Evolutionary conservation across 805 yeast species (phyloP), one percentile per base, ranked within the genome.

Genomic region (Saccharomycopsis babjevae): DNA sequence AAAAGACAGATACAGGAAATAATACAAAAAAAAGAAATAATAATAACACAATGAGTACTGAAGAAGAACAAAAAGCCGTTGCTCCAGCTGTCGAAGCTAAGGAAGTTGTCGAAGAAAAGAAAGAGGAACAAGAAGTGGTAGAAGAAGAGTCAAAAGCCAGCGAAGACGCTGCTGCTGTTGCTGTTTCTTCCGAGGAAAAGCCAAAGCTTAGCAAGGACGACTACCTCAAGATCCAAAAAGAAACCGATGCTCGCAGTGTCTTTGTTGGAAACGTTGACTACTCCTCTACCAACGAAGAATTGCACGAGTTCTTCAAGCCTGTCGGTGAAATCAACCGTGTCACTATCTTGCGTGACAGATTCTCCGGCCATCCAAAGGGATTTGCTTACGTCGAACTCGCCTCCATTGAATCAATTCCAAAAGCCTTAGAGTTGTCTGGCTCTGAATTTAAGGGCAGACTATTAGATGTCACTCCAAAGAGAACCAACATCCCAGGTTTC

Each of bases 261-360:
- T 82, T 83, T 65, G 78, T 87, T 62, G 83, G 84, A 62, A 84
- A 82, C 66, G 76, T 83, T 62, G 89, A 84, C 61, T 89, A 89
- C 61, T 79, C 80, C 62, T 77, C 78, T 36, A 76, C 80, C 50
- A 86, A 84, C 69, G 79, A 78, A 6, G 85, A 84, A 64, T 71
- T 84, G 62, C 76, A 76, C 61, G 77, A 74, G 52, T 77, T 80
- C 66, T 83, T 83, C 68, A 72, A 73, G 59, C 82, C 77, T 20
- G 79, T 77, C 62, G 70, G 71, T 3, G 78, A 78, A 67, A 76
- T 75, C 39, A 75, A 74, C 36, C 82, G 86, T 1, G 77, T 83
- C 57, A 81, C 80, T 59, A 76, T 83, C 64, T 86, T 87, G 67
- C 78, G 77, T 70, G 74, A 75, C 64, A 64, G 50, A 18, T 42